Evolutionary conservation across 2,329 filamentous ascomycete genomes (phyloP), one percentile per base, ranked within the genome.

Genomic region (Hypoxylon sp.): DNA sequence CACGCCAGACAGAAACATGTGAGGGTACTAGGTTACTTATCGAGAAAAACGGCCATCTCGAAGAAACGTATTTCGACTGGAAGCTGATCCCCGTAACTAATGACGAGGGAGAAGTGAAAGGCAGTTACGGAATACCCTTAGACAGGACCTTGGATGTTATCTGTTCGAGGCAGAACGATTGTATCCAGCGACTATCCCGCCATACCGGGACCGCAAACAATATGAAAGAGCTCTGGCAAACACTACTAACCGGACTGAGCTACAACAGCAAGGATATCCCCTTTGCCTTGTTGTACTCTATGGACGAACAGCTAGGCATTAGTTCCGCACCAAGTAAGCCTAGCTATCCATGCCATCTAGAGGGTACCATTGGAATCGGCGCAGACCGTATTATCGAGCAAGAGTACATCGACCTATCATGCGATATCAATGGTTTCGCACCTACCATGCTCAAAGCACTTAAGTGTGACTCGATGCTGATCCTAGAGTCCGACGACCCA

Each of bases 21-120:
- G 70, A 77, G 11, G 74, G 76, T 26, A 74, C 72, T 2, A 75
- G 70, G 51, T 68, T 80, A 14, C 74, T 78, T 9, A 77, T 81
- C 46, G 72, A 78, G 22, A 68, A 76, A 14, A 58, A 80, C 35
- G 80, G 78, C 0, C 78, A 78, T 54, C 58, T 78, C 0, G 79
- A 82, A 56, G 80, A 82, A 60, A 78, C 75, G 0, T 83, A 82
- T 62, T 81, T 81, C 57, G 80, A 81, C n/a, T 83, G 81, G 81
- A 82, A 80, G 19, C 78, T 82, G 22, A 77, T 79, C 6, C 82
- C 82, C 5, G 65, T 83, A 14, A 79, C 81, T 48, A 77, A 78
- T 6, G 77, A 79, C 2, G 79, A 80, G 19, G 77, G 80, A 13
- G 77, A 83, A 44, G 78, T 79, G 3, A 67, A 65, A 39, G 75